Base-by-base conservation (phyloP, 306 rosid genomes). In the Rosa persica region DNA sequence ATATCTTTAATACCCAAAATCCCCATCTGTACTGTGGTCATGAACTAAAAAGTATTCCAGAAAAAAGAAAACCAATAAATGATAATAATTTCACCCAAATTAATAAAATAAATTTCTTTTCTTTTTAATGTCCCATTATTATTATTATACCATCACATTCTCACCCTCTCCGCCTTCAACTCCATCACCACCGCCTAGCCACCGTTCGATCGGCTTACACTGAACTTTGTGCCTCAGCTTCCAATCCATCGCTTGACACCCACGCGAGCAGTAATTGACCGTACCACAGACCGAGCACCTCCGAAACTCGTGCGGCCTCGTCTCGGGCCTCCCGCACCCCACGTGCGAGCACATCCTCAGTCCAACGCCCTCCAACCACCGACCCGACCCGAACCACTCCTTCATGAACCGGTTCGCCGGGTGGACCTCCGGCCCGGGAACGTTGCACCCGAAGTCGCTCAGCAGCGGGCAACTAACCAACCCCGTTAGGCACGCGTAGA, bases 161-260 rank as follows among this genome's bases (percentile, higher is more conserved):
- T 46, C 76, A 65, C 75, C 77, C 5, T 47, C 81, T 4, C 12
- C 80, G 0, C 73, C 72, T 67, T 81, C 79, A 54, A 62, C 81
- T 5, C 77, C 88, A 1, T 17, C 83, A 22, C 4, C 81, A 7
- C 36, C 40, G 5, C 34, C 46, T 8, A 70, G 52, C 87, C 85
- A 82, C 70, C n/a, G 44, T 27, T 78, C 84, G 10, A 39, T 42
- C 51, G 88, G 90, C 19, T 78, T 55, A 68, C 98, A 94, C 71
- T 89, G 88, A 47, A 43, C 52, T 73, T 88, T 92, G 30, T 94
- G 98, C 3, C 92, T 66, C 72, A 87, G 61, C 76, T 90, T 94
- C 97, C 98, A 94, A 79, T 94, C 97, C 11, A 94, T 70, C 54
- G 97, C 91, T 69, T 94, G 98, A 61, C 98, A 94, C 2, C 89